Evolutionary conservation across 345 rosid genomes (phyloP).

Genomic region (Microcos paniculata): DNA sequence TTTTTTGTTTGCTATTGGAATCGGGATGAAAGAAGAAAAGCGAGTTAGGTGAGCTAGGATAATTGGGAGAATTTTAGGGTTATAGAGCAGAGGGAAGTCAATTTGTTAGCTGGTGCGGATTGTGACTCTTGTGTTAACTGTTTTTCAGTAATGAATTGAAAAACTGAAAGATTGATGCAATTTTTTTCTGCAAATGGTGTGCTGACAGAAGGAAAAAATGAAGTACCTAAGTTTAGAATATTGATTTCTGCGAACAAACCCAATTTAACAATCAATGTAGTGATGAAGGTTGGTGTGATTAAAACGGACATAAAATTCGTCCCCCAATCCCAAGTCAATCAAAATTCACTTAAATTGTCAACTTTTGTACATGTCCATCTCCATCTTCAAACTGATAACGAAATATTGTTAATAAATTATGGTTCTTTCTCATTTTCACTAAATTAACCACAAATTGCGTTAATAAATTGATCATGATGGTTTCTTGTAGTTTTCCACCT

Average conservation of each 20-base stretch:
- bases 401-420: neutral
- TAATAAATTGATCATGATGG: neutral
- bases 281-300: slow-evolving; percentile 10
- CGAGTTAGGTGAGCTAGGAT: slow-evolving; percentile 16
- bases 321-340: neutral
- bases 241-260: neutral
- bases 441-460: neutral
- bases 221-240: neutral
- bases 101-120: slow-evolving; percentile 14
- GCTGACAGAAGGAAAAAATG: neutral
- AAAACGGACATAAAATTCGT: neutral
- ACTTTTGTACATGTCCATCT: neutral
- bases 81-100: slow-evolving; percentile 14
- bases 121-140: slow-evolving; percentile 16
- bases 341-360: neutral
- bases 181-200: slow-evolving; percentile 13
- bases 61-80: neutral
- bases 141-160: slow-evolving; percentile 5
- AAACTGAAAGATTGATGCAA: neutral
- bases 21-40: neutral
- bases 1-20: neutral
- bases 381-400: neutral
- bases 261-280: slow-evolving; percentile 1
- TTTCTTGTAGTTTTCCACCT: too few species aligned
- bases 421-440: neutral